phyloP scores from a whole-genome alignment of 225 moss, liverwort and hornwort genomes.

The Marchantia paleacea region DNA sequence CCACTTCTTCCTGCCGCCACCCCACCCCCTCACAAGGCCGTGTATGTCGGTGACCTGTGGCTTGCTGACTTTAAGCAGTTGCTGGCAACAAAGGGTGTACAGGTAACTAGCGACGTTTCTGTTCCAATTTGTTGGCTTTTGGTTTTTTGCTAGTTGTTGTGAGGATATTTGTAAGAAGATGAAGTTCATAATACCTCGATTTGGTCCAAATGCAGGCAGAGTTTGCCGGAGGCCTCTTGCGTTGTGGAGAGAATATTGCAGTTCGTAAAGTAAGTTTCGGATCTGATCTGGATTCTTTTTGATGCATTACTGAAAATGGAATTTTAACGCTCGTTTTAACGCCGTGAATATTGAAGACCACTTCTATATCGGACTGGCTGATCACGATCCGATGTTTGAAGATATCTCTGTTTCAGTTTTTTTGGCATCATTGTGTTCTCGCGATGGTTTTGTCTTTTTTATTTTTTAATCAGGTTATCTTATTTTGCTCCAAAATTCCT shows the following conservation, averaged over 20 bases:
- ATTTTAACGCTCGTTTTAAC: too few relatives aligned
- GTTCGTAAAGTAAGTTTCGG: conserved; percentile 68
- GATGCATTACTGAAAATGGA: too few relatives aligned
- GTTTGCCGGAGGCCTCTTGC: conserved; percentile 87
- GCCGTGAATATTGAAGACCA: too few relatives aligned
- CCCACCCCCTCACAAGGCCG: conserved; percentile 92
- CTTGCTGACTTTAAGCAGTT: conserved; percentile 98
- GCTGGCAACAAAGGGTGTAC: conserved; percentile 91
- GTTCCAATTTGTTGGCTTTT: not conserved
- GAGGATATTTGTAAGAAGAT: not conserved
- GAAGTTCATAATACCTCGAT: not conserved
- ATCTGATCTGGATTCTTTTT: not conserved
- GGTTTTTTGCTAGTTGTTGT: not conserved
- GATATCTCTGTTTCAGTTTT: not conserved
- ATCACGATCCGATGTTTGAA: not conserved
- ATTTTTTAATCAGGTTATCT: too few relatives aligned
- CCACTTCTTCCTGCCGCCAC: conserved; percentile 72
- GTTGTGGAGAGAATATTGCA: conserved; percentile 92
- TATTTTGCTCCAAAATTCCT: not conserved
- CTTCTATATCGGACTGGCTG: too few relatives aligned
- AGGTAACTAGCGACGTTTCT: conserved; percentile 36
- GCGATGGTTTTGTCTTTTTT: not conserved
- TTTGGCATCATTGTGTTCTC: not conserved
- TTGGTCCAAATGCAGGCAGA: conserved; percentile 57
- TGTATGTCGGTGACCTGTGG: conserved; percentile 91